Evolutionary conservation across 2,329 filamentous ascomycete species (phyloP), one percentile per base, ranked within the genome.

Genomic region (Stachybotrys chlorohalonatus): DNA sequence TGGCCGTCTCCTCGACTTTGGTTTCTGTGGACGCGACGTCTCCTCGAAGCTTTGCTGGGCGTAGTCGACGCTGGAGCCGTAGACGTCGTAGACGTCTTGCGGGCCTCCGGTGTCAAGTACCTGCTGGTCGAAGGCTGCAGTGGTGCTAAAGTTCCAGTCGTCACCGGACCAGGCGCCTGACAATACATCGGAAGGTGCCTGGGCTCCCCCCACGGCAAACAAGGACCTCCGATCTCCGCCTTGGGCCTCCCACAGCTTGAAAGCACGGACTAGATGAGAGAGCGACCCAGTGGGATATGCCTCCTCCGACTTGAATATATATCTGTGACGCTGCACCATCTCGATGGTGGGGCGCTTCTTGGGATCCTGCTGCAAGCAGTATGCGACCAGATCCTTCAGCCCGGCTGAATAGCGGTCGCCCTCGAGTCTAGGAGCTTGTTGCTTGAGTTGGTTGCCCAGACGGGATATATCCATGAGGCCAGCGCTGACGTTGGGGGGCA

Each of bases 201-300:
- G 80, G 2, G 82, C 83, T 55, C 83, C 84, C 24, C 80, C 80
- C 3, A 75, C 69, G 6, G 77, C 77, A 58, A 87, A 87, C 1
- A 87, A 72, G 15, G 84, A 86, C 58, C 81, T 82, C 49, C 89
- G 80, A 60, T 82, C 83, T 31, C 88, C 88, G 30, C 89, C 89
- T 60, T 83, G 80, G 7, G 84, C 79, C 67, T 92, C 88, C 89
- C 89, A 93, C 17, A 85, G 65, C 64, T 84, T 86, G 70, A 87
- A 93, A 11, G 82, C 84, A 59, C 83, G 81, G 9, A 93, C 85
- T 1, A 93, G 75, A 56, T 83, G 76, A 2, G 82, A 73, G 2
- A 93, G 76, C 5, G 76, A 78, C 0, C 79, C 79, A 0, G 84
- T 83, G 0, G 89, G 88, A 62, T 88, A 85, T 49, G 73, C 73